phyloP scores from a whole-genome alignment of 148 eudicot species.

The Nepenthes mirabilis region DNA sequence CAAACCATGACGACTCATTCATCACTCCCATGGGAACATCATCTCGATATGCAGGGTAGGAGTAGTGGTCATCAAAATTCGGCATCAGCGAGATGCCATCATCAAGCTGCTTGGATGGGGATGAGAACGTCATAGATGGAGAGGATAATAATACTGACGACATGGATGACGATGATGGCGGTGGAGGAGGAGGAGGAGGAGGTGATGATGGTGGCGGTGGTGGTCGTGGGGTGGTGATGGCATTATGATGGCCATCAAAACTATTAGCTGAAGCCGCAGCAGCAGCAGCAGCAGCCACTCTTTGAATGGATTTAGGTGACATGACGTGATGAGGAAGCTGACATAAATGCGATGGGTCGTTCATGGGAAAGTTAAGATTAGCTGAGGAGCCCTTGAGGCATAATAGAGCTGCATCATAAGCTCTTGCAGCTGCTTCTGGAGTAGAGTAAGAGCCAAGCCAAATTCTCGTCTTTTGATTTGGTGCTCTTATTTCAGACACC shows the following conservation, averaged over 20 bases:
- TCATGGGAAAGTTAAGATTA: conserved; percentile 58
- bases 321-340: conserved; percentile 7
- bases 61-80: background rate
- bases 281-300: conserved; percentile 55
- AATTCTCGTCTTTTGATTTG: conserved; percentile 72
- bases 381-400: conserved; percentile 70
- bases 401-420: conserved; percentile 81
- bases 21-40: conserved; percentile 2
- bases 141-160: conserved; percentile 3
- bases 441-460: conserved; percentile 91
- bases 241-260: conserved; percentile 5
- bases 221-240: background rate
- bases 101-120: conserved; percentile 15
- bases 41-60: conserved; percentile 1
- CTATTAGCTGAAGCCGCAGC: conserved; percentile 43
- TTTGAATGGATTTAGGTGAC: conserved; percentile 72
- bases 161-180: conserved; percentile 1
- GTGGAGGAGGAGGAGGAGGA: background rate
- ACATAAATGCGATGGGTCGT: background rate
- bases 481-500: conserved; percentile 76
- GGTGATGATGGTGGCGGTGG: background rate
- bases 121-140: conserved; percentile 12
- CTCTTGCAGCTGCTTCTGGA: conserved; percentile 85
- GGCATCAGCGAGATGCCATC: conserved; percentile 12
- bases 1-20: conserved; percentile 29